A percentile compares a stretch with the other conserved stretches of the same genome.
Conservation (phyloP, 2,329 filamentous ascomycete genomes). For the Fusarium gaditjirri region DNA sequence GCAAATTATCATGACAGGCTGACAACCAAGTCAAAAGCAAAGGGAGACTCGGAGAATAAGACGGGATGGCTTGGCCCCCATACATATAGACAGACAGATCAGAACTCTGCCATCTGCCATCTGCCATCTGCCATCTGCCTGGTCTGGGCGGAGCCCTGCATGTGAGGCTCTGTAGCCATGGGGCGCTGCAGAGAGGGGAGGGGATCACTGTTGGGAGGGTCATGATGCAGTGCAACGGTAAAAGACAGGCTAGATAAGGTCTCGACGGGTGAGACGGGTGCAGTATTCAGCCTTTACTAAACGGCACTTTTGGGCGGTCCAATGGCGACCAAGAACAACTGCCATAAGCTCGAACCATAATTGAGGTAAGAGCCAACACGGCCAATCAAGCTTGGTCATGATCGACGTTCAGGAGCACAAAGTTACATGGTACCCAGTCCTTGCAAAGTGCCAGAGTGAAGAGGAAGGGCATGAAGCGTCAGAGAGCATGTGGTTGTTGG, state of each 20-base stretch:
- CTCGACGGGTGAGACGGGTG: constrained; percentile 21
- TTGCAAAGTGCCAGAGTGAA: constrained; percentile 9
- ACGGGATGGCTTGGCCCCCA: constrained; percentile 37
- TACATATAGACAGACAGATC: constrained; percentile 40
- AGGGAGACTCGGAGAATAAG: constrained; percentile 19
- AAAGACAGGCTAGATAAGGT: constrained; percentile 28
- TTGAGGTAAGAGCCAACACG: constrained; percentile 1
- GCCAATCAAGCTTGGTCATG: constrained; percentile 32
- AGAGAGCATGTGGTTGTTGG: constrained; percentile 18
- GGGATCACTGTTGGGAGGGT: constrained; percentile 33
- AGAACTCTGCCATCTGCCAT: constrained; percentile 20
- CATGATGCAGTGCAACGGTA: constrained; percentile 35
- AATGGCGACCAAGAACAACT: constrained; percentile 33
- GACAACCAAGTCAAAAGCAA: constrained; percentile 21
- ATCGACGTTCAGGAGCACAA: constrained; percentile 22
- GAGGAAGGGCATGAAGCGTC: neutral
- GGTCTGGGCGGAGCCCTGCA: constrained; percentile 34
- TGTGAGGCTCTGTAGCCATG: constrained; percentile 42
- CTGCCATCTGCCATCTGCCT: constrained; percentile 19
- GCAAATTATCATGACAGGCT: constrained; percentile 42
- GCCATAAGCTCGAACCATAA: constrained; percentile 26
- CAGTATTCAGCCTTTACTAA: constrained; percentile 10
- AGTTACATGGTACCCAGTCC: constrained; percentile 6
- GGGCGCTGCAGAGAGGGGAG: constrained; percentile 27
- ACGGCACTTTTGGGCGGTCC: constrained; percentile 13